Conservation (phyloP, 441 rosid genomes). For the Corymbia calophylla region DNA sequence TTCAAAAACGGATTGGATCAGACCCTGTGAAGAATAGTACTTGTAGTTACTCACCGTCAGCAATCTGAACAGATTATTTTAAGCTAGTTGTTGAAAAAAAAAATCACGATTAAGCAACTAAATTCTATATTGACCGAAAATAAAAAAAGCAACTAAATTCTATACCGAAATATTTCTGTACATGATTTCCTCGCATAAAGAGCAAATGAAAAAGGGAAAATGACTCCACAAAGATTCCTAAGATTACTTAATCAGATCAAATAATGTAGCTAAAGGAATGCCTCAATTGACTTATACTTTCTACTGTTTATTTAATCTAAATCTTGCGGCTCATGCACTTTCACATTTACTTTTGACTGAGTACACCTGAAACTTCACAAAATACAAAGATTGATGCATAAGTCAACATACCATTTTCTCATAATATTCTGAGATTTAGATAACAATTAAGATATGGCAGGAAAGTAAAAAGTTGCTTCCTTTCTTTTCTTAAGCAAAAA, state of each 20-base stretch:
- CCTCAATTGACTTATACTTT: background rate
- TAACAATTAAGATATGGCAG: background rate
- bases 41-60: background rate
- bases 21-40: slow-evolving; percentile 35
- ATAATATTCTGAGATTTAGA: background rate
- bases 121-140: too few species aligned
- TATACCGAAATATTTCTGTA: background rate
- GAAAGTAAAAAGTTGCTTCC: background rate
- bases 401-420: background rate
- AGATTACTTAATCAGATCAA: background rate
- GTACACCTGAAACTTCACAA: background rate
- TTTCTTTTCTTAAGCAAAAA: background rate
- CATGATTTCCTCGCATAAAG: background rate
- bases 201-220: background rate
- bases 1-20: slow-evolving; percentile 88
- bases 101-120: background rate
- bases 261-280: background rate
- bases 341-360: background rate
- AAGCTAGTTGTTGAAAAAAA: background rate
- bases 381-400: background rate
- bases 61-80: background rate
- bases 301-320: background rate
- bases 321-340: background rate
- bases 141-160: background rate
- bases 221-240: background rate